A percentile compares a stretch with the other conserved stretches of the same genome.
phyloP scores from a whole-genome alignment of 768 basidiomycete species.

The Dentipellis sp. region DNA sequence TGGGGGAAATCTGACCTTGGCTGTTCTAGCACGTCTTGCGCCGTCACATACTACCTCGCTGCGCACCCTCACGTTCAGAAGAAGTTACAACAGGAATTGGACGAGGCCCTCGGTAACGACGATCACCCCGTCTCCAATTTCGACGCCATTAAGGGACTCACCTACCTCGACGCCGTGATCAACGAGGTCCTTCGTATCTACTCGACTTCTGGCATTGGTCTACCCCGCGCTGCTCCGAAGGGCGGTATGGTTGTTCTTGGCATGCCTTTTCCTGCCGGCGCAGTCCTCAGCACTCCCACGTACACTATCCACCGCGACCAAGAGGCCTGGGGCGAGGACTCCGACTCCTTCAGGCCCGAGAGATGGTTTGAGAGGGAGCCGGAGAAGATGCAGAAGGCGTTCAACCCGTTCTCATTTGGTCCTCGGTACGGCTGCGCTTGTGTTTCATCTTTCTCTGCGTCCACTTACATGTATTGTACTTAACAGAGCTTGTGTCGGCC shows the following conservation, averaged over 20 bases:
- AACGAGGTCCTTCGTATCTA: conserved; percentile 81
- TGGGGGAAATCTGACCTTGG: not conserved
- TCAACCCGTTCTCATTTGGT: conserved; percentile 82
- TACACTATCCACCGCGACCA: conserved; percentile 76
- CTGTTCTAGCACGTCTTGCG: conserved; percentile 66
- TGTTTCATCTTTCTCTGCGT: not conserved
- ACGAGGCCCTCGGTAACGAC: conserved; percentile 44
- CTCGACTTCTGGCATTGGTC: conserved; percentile 75
- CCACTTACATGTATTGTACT: not conserved
- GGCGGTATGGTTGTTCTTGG: conserved; percentile 59
- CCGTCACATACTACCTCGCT: conserved; percentile 80
- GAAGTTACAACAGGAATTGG: conserved; percentile 72
- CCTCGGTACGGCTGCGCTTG: conserved; percentile 42
- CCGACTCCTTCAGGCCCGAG: conserved; percentile 69
- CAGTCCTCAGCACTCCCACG: conserved; percentile 71
- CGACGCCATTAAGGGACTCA: conserved; percentile 62
- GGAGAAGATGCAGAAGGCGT: conserved; percentile 54
- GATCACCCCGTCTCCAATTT: conserved; percentile 55
- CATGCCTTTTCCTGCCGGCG: conserved; percentile 59
- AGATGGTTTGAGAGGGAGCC: conserved; percentile 74
- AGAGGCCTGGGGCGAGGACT: conserved; percentile 70
- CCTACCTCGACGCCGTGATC: conserved; percentile 82
- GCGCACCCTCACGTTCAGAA: conserved; percentile 51
- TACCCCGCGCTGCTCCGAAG: conserved; percentile 70
- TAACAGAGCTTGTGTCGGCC: conserved; percentile 70